Evolutionary conservation across 768 basidiomycete genomes (phyloP).

Genomic region (Tremella yokohamensis): DNA sequence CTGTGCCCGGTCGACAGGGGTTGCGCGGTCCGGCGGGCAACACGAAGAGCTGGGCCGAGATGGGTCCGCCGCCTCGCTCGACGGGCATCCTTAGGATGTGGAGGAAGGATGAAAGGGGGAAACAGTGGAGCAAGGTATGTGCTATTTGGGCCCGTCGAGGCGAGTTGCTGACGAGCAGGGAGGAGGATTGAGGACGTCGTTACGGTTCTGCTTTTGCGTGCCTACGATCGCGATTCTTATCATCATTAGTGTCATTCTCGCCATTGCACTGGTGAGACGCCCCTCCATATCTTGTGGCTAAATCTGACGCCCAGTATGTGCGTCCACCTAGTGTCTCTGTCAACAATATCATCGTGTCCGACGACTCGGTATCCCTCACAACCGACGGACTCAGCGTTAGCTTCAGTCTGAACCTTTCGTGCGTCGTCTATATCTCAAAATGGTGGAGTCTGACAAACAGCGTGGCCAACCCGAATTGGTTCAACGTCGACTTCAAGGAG

Average conservation of each 20-base stretch:
- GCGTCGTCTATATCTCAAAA: neutral
- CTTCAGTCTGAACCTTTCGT: conserved; percentile 44
- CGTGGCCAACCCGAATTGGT: conserved; percentile 50
- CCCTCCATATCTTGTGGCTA: neutral
- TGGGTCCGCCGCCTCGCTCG: conserved; percentile 41
- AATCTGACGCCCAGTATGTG: conserved; percentile 37
- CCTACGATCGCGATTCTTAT: conserved; percentile 37
- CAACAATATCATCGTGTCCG: conserved; percentile 39
- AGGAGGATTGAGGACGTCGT: conserved; percentile 38
- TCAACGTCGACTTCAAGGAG: conserved; percentile 46
- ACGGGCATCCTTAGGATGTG: conserved; percentile 51
- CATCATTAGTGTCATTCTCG: conserved; percentile 42
- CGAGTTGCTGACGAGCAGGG: conserved; percentile 26
- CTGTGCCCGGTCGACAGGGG: conserved; percentile 32
- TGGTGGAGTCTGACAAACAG: neutral
- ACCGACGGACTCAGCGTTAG: conserved; percentile 35
- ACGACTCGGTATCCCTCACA: conserved; percentile 37
- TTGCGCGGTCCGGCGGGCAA: conserved; percentile 17
- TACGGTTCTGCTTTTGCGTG: conserved; percentile 46
- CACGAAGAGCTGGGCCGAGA: conserved; percentile 32
- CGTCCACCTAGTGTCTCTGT: conserved; percentile 46
- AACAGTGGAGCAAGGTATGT: conserved; percentile 48
- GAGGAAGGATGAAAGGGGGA: conserved; percentile 51
- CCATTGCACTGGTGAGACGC: conserved; percentile 41
- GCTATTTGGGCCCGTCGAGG: neutral